Percentiles rank a stretch among this genome's conserved stretches.
phyloP scores from a whole-genome alignment of 164 flowering plant species.

The Aristolochia contorta region DNA sequence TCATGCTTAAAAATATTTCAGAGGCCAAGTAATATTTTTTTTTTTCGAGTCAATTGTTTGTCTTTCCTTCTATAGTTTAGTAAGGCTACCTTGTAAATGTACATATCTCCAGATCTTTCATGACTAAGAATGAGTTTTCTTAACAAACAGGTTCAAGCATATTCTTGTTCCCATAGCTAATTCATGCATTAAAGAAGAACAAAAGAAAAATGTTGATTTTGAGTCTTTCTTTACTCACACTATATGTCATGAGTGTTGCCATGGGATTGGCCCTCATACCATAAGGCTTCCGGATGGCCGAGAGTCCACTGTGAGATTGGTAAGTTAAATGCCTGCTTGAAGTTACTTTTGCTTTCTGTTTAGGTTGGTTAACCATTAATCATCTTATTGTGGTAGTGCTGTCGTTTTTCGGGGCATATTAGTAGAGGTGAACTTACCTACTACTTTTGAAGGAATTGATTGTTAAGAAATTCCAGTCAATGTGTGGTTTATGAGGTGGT shows the following conservation, averaged over 20 bases:
- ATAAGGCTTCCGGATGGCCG: constrained; percentile 78
- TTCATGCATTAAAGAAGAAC: constrained; percentile 55
- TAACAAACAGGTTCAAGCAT: constrained; percentile 58
- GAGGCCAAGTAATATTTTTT: constrained; percentile 68
- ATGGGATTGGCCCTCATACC: constrained; percentile 94
- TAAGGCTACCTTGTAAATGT: background rate
- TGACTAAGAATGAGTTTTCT: constrained; percentile 2
- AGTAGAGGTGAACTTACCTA: too few relatives aligned
- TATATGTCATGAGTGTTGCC: constrained; percentile 93
- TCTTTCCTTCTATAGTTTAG: background rate
- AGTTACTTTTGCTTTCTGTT: too few relatives aligned
- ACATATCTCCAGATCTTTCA: background rate
- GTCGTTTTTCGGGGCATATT: too few relatives aligned
- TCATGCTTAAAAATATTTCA: constrained; percentile 92
- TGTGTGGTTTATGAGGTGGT: background rate
- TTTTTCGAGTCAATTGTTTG: background rate
- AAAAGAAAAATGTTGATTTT: constrained; percentile 61
- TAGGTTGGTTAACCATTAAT: too few relatives aligned
- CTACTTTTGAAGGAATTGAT: background rate
- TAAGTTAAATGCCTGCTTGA: constrained; percentile 15
- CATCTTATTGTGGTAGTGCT: too few relatives aligned
- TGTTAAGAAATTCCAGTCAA: background rate
- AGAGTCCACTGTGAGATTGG: constrained; percentile 87
- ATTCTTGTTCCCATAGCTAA: constrained; percentile 85
- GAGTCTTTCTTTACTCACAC: constrained; percentile 94